phyloP scores from a whole-genome alignment of 2,329 filamentous ascomycete species.

The Ophiognomonia clavigignenti-juglandacearum region DNA sequence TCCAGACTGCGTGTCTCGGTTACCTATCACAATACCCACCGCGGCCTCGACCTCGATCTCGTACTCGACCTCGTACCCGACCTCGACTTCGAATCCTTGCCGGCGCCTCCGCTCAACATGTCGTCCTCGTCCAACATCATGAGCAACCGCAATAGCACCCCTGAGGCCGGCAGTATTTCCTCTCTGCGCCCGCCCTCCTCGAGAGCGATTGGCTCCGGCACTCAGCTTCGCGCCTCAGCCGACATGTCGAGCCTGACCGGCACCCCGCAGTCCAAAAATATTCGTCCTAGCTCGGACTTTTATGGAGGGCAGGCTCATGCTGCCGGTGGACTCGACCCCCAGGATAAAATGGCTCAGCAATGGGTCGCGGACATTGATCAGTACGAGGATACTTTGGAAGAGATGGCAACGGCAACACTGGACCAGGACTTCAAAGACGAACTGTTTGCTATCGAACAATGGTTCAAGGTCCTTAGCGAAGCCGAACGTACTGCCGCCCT shows the following conservation, averaged over 20 bases:
- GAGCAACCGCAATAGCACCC: constrained; percentile 94
- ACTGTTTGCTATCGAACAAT: constrained; percentile 97
- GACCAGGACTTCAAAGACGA: constrained; percentile 99
- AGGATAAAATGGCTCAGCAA: constrained; percentile 92
- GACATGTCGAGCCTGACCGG: constrained; percentile 82
- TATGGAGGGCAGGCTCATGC: constrained; percentile 71
- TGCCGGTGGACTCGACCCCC: constrained; percentile 69
- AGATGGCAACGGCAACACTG: constrained; percentile 97
- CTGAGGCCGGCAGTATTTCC: constrained; percentile 78
- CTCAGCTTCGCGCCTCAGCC: constrained; percentile 89
- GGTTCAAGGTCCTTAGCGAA: constrained; percentile 96
- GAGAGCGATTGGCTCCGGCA: constrained; percentile 69
- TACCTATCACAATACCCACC: constrained; percentile 3
- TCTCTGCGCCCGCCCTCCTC: constrained; percentile 79
- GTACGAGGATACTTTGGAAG: constrained; percentile 96
- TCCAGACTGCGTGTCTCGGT: constrained; percentile 14
- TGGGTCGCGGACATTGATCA: constrained; percentile 99
- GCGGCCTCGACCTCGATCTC: constrained; percentile 12
- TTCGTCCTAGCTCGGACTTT: constrained; percentile 92
- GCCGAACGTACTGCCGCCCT: constrained; percentile 92
- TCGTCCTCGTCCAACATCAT: constrained; percentile 54
- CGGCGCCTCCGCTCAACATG: constrained; percentile 44
- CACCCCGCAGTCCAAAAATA: constrained; percentile 65
- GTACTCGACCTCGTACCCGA: too few species aligned
- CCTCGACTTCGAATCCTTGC: constrained; percentile 6